Percentiles rank a stretch among this genome's conserved stretches.
Evolutionary conservation across 2,329 filamentous ascomycete genomes (phyloP).

Genomic region (Hansfordia pulvinata): DNA sequence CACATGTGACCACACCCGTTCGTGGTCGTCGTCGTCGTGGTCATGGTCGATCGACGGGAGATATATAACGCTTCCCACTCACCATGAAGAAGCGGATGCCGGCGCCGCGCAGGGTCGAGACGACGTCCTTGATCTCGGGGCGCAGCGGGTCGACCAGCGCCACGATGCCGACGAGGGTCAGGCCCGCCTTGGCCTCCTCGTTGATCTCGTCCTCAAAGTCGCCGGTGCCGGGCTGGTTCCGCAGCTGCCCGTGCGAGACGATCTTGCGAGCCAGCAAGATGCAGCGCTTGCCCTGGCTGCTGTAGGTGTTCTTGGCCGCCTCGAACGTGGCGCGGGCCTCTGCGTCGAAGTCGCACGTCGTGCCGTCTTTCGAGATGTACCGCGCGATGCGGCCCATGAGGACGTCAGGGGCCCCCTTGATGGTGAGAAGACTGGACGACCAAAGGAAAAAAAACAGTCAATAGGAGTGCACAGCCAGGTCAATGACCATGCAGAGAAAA

Average conservation of each 20-base stretch:
- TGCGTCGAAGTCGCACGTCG: conserved; percentile 32
- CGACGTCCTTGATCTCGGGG: conserved; percentile 54
- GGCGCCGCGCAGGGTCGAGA: conserved; percentile 52
- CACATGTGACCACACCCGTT: conserved; percentile 1
- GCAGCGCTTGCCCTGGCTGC: conserved; percentile 52
- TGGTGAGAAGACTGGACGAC: conserved; percentile 42
- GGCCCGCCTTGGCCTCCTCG: conserved; percentile 43
- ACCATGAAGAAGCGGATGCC: conserved; percentile 71
- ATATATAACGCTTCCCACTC: too few species aligned
- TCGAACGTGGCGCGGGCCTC: conserved; percentile 33
- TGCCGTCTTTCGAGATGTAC: conserved; percentile 41
- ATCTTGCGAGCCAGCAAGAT: conserved; percentile 52
- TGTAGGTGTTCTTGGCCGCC: conserved; percentile 53
- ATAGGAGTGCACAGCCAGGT: too few species aligned
- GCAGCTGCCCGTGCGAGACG: conserved; percentile 25
- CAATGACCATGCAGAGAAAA: too few species aligned
- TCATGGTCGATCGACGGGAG: too few species aligned
- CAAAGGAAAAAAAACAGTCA: too few species aligned
- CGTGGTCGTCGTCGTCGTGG: background rate
- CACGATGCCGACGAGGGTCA: conserved; percentile 61
- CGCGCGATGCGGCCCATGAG: conserved; percentile 49
- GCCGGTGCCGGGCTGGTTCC: conserved; percentile 25
- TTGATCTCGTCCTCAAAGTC: conserved; percentile 44
- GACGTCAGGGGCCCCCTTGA: conserved; percentile 69
- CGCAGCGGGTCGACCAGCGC: conserved; percentile 70